Evolutionary conservation across 352 stramenopile genomes (phyloP), one percentile per base, ranked within the genome.

Genomic region (Pythium angustatum): DNA sequence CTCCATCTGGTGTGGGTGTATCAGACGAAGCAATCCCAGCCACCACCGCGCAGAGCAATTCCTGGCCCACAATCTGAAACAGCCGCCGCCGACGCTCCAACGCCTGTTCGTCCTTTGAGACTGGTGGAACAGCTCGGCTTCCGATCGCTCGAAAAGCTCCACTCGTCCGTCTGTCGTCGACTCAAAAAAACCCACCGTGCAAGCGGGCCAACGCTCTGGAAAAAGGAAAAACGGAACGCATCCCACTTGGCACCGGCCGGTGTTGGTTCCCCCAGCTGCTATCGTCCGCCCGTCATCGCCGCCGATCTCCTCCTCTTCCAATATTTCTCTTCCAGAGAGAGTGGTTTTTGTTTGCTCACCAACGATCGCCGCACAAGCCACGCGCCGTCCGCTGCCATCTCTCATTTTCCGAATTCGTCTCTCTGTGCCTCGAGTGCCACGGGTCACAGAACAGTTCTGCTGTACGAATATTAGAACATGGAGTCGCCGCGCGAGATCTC

Each of bases 401-500:
- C 49, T 44, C 50, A 62, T 54, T 62, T 62, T 31, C 55, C 38
- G 33, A 62, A 62, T 19, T 47, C 43, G 38, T 22, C 48, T 26
- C 40, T 27, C 40, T 8, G 40, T 21, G 40, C 19, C 26, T 47
- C 40, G 26, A 19, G 33, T 7, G 19, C 40, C 40, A 14, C n/a
- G 38, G 15, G 21, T 51, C 22, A 51, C 10, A 22, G 8, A 51
- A 51, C 21, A 33, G 22, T 21, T 26, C 26, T 27, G 17, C 30
- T 36, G n/a, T 9, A 47, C 34, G 36, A 21, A 26, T n/a, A n/a
- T 21, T 19, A 27, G 12, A 38, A 31, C 19, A 73, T 68, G 59
- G 31, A 62, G 61, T 85, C 79, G 10, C 81, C 78, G 49, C 81
- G 79, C 40, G 80, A 89, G 70, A 90, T 92, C 66, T 92, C 83